Evolutionary conservation across 2,329 filamentous ascomycete genomes (phyloP), one percentile per base, ranked within the genome.

Genomic region (Aureobasidium sp.): DNA sequence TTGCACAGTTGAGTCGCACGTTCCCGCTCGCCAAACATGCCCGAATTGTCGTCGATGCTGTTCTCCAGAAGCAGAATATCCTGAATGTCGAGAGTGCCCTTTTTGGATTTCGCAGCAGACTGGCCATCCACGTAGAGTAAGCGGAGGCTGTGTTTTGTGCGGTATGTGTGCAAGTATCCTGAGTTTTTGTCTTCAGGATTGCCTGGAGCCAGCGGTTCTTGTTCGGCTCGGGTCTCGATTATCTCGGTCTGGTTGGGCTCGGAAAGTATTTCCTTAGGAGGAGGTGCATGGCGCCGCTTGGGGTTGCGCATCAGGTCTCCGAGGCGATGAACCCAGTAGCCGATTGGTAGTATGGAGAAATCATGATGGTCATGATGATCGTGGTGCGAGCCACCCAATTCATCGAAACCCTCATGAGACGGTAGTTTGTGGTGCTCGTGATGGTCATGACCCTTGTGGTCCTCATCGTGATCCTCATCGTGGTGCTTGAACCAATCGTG

Each of bases 61-160:
- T 34, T 29, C 37, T 53, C 76, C n/a, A 57, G 11, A 1, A 91
- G 76, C 0, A 90, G 68, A 1, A 79, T 69, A 67, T 90, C 87
- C 67, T 89, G 86, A 0, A 83, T 79, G 68, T 90, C 87, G 2
- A 90, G 77, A 0, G 87, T 89, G 3, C 87, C 88, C 68, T 85
- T 83, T 1, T 68, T 55, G 0, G 82, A 83, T 67, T 90, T 90
- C 1, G 79, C 87, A 0, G 86, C 88, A 2, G 83, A 82, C 77
- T 87, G 85, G 4, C 88, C 88, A 68, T 91, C 88, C 17, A 90
- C 70, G 68, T 90, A 89, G 3, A 91, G 74, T 3, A 90, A 75
- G 12, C 80, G 79, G 1, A 90, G 74, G 5, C 81, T 75, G 15
- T 82, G 79, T 1, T 75, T 80, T 3, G 86, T 80, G 7, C 78